Evolutionary conservation across 1,284 basidiomycete genomes (phyloP), one percentile per base, ranked within the genome.

Genomic region (Trametes hirsuta): DNA sequence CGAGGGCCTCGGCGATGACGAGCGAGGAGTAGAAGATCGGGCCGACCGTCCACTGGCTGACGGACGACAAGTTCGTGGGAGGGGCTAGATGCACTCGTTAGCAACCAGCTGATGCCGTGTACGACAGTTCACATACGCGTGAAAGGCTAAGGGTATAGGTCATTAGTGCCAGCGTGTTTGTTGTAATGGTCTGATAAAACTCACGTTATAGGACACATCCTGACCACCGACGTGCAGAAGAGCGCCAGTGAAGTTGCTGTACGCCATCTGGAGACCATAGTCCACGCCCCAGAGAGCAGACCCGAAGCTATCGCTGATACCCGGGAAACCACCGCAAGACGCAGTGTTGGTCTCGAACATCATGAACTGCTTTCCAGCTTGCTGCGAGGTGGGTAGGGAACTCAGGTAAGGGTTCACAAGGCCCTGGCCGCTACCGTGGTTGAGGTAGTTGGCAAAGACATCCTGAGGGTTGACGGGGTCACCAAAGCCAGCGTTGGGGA

Each of bases 231-330:
- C 76, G 63, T 88, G 86, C 64, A 87, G 75, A 65, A 87, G 66
- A 4, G 81, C 84, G 9, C 79, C 78, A 0, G 78, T 79, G 67
- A 88, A 87, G 68, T 87, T 87, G 54, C 73, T 73, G 65, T 80
- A 78, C 6, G 86, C 87, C 82, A 89, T 81, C 69, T 84, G 80
- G 55, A 90, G 75, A 2, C 76, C 80, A 71, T 87, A 88, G 66
- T 90, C 88, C 39, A 87, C 61, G 0, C 76, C 84, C 92, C 92
- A 93, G 21, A 94, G 77, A 1, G 89, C 84, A 0, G 85, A 84
- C 2, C 83, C 88, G 67, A 90, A 93, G 30, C 77, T 78, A 66
- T 84, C 79, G 55, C 80, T 81, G 42, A 86, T 66, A 4, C 84
- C 84, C 15, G 77, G 69, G 67, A 85, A 84, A 25, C 84, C 84